Conservation (phyloP, 441 rosid species). For the Populus hybrid region DNA sequence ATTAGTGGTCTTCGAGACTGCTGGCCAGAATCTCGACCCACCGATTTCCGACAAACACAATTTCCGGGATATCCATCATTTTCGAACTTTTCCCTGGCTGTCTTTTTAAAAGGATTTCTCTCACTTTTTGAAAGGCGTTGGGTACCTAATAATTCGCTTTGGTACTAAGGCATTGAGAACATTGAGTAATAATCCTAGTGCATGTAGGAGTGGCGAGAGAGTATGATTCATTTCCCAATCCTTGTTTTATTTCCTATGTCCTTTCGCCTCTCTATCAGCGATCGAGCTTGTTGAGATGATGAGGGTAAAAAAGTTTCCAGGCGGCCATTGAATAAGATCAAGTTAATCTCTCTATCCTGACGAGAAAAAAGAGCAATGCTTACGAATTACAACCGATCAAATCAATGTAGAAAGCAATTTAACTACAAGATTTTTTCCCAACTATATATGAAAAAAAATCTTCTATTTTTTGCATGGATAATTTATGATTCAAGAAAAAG, state of each 20-base stretch:
- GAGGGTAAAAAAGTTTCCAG: background rate
- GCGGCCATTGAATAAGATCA: background rate
- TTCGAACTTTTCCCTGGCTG: background rate
- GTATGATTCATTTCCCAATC: background rate
- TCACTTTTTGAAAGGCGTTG: background rate
- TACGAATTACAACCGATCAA: background rate
- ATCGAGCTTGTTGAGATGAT: background rate
- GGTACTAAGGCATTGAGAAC: background rate
- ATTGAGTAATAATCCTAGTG: background rate
- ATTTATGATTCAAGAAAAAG: too few species aligned
- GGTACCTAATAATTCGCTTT: background rate
- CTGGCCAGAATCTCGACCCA: background rate
- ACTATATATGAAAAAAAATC: background rate
- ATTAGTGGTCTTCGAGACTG: background rate
- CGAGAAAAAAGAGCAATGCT: background rate
- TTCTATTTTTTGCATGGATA: too few species aligned
- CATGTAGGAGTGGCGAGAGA: background rate
- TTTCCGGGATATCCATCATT: background rate
- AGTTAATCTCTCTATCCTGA: background rate
- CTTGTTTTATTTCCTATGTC: background rate
- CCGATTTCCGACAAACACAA: background rate
- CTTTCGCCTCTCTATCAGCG: background rate
- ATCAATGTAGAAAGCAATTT: background rate
- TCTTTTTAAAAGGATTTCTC: background rate
- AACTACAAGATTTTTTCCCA: background rate